Base-by-base conservation (phyloP, 768 basidiomycete genomes). In the Russula compacta region DNA sequence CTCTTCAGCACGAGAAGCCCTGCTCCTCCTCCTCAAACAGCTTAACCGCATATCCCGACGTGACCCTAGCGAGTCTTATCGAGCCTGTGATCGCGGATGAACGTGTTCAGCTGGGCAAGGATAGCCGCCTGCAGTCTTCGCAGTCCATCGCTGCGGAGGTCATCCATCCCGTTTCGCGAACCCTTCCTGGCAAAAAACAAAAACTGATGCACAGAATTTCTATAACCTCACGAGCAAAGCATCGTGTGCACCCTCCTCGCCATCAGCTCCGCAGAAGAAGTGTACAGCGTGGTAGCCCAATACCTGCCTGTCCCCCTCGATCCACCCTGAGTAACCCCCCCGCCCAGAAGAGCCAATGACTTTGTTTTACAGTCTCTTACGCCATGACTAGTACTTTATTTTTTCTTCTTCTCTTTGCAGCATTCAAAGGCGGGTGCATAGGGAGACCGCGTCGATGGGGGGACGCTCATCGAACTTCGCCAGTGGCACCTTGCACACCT, bases 11-110 rank as follows among this genome's bases (percentile, higher is more conserved):
- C 76, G 0, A 83, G n/a, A 83, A 62, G 84, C 87, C 0, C 73
- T 94, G 19, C 76, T 83, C 36, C 81, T 95, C 29, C 77, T 97
- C 1, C 92, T n/a, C n/a, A n/a, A 93, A 69, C 89, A 93, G 65
- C 73, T 97, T 63, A 94, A 93, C 71, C 91, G 0, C 94, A 98
- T 71, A 98, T 71, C 94, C 94, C 7, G 89, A 94, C 68, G 24
- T 29, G 86, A 93, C 67, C 67, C 79, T 97, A 12, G 84, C 87
- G 1, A 86, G 85, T 65, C 76, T 91, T 29, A 77, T 95, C 66
- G 91, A 95, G 60, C 86, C 92, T 6, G 78, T 89, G 15, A 87
- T 87, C 0, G 70, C 79, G 2, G 91, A 92, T 11, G 94, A 95
- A 67, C 81, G 87, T 7, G 73, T 73, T 0, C 77, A 77, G 52